Evolutionary conservation across 768 basidiomycete genomes (phyloP).

Genomic region (Kwoniella dendrophila): DNA sequence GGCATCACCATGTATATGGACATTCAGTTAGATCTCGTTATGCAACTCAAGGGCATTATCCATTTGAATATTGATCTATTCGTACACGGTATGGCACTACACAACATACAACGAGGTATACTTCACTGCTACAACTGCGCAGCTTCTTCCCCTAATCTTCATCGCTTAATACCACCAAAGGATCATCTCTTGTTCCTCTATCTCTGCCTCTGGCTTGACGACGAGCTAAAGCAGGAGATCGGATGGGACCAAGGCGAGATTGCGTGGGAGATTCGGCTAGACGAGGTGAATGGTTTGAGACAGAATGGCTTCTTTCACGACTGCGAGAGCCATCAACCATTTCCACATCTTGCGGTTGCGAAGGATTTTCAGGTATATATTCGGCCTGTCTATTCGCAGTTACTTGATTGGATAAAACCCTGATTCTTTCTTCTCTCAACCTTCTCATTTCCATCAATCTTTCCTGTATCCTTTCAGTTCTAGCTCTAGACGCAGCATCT

Average conservation of each 20-base stretch:
- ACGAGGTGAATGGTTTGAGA: background rate
- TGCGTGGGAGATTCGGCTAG: background rate
- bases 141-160: slow-evolving; percentile 19
- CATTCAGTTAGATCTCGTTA: background rate
- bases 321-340: background rate
- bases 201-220: slow-evolving; percentile 35
- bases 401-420: slow-evolving; percentile 6
- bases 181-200: slow-evolving; percentile 32
- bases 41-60: too few species aligned
- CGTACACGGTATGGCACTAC: too few species aligned
- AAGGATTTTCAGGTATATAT: too few species aligned
- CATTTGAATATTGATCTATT: too few species aligned
- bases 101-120: too few species aligned
- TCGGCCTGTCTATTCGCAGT: background rate
- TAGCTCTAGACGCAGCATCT: slow-evolving; percentile 1
- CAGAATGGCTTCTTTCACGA: background rate
- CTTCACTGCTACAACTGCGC: too few species aligned
- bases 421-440: slow-evolving; percentile 26
- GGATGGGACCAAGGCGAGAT: background rate
- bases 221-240: slow-evolving; percentile 17
- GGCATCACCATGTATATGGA: slow-evolving; percentile 1
- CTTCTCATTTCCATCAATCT: slow-evolving; percentile 26
- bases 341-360: background rate
- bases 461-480: slow-evolving; percentile 2
- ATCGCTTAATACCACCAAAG: slow-evolving; percentile 37